Evolutionary conservation across 1,284 basidiomycete species (phyloP).

Genomic region (Hymenochaete sp.): DNA sequence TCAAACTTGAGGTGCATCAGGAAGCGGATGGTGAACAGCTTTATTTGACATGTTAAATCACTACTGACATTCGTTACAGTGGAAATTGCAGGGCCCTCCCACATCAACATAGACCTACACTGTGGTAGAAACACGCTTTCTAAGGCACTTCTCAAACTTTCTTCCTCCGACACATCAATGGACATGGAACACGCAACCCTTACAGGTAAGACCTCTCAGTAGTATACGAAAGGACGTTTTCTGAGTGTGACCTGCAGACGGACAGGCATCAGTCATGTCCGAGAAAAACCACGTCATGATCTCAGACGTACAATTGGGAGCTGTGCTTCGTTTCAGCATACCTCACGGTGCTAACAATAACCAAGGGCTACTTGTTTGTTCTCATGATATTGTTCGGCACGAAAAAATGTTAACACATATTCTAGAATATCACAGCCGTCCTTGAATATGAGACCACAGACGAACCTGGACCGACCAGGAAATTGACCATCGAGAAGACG

Average conservation of each 20-base stretch:
- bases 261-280: no score
- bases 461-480: conserved; percentile 45
- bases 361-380: conserved; percentile 3
- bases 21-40: conserved; percentile 47
- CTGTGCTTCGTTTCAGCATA: conserved; percentile 10
- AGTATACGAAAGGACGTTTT: no score
- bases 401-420: conserved; percentile 1
- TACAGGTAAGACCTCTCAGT: no score
- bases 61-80: conserved; percentile 34
- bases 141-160: conserved; percentile 44
- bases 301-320: background rate
- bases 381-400: background rate
- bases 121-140: conserved; percentile 59
- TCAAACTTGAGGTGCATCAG: conserved; percentile 27
- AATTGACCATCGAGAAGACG: conserved; percentile 40
- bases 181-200: background rate
- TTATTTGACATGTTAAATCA: background rate
- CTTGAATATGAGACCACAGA: conserved; percentile 53
- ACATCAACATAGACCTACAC: conserved; percentile 45
- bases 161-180: conserved; percentile 35
- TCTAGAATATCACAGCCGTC: conserved; percentile 52
- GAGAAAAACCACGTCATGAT: no score
- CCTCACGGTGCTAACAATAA: conserved; percentile 4
- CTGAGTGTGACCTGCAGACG: no score
- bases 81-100: conserved; percentile 52